These are phyloP conservation scores for Dioscorea cayenensis DNA, from an alignment of 116 monocot species.

Conservation along the genomic window DNA sequence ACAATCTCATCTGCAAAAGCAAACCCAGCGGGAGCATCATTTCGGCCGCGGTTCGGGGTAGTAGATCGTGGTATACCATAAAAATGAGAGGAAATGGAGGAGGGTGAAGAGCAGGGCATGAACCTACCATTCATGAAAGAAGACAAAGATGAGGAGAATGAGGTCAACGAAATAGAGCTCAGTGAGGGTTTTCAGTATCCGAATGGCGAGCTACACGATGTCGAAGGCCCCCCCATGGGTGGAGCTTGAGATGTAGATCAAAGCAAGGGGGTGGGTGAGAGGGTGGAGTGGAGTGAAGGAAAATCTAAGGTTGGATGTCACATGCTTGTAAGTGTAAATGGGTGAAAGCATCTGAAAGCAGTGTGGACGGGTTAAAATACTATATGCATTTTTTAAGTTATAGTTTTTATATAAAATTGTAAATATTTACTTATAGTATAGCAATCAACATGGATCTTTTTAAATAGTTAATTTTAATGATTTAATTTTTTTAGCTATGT, in stretches of 20 bases:
- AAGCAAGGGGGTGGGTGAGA: background rate
- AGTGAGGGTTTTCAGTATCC: slow-evolving; percentile 50
- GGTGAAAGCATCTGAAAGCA: background rate
- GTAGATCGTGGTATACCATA: slow-evolving; percentile 40
- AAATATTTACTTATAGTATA: no score
- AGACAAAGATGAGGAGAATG: slow-evolving; percentile 48
- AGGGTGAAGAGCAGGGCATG: slow-evolving; percentile 79
- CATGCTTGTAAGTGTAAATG: background rate
- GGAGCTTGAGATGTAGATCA: background rate
- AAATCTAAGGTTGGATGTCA: background rate
- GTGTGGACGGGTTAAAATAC: background rate
- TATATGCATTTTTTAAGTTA: no score
- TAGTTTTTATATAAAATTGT: no score
- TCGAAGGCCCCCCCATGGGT: slow-evolving; percentile 37
- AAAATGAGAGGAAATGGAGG: slow-evolving; percentile 65
- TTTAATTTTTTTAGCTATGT: no score
- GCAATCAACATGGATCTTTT: no score
- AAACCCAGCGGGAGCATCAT: slow-evolving; percentile 2
- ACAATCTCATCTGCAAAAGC: slow-evolving; percentile 46
- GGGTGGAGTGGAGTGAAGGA: background rate
- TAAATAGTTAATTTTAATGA: no score
- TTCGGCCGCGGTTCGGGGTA: slow-evolving; percentile 40
- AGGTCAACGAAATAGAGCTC: slow-evolving; percentile 39
- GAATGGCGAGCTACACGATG: slow-evolving; percentile 65
- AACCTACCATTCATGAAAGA: slow-evolving; percentile 35